Base-by-base conservation (phyloP, 208 protist species). In the Herpetomonas samuelpessoai region DNA sequence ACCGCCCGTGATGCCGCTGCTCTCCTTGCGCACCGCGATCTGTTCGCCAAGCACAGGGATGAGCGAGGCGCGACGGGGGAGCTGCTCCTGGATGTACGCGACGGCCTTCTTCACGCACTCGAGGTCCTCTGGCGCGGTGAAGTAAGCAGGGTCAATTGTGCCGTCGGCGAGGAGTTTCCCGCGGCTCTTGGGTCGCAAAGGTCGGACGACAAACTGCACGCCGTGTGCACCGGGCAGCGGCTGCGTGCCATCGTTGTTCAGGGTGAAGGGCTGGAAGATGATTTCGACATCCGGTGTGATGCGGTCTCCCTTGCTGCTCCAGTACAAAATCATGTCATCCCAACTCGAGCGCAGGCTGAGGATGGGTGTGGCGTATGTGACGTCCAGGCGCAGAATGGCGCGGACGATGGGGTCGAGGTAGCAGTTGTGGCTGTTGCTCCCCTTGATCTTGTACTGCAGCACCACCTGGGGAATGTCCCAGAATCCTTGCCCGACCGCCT, bases 401-500 rank as follows among this genome's bases (percentile, higher is more conserved):
- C 81, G 76, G 28, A 90, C 83, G 24, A 86, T 27, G 14, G 80
- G 76, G 46, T 91, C 83, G 18, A 81, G 61, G 60, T 80, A 84
- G 65, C 74, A 80, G 71, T 91, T 91, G 77, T 91, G 83, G 60
- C 79, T 89, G 22, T 80, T 54, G 24, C 69, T 70, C 62, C 79
- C 70, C 56, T 82, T 79, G 9, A 72, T 82, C 25, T 49, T 56
- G 70, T 83, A 93, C 72, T 91, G 87, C 68, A 93, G 66, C 39
- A 80, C 79, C 22, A 93, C 81, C 65, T 89, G 81, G 52, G 87
- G 87, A 1, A 81, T 63, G 25, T 91, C 87, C 87, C 87, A 93
- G 59, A 87, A 89, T 47, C 81, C 79, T 6, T 70, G 54, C 26
- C 83, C 83, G 16, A 86, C 78, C 7, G 62, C 24, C 24, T 46